Evolutionary conservation across 176 grass and related monocot species (phyloP), one percentile per base, ranked within the genome.

Genomic region (Oryza rufipogon): DNA sequence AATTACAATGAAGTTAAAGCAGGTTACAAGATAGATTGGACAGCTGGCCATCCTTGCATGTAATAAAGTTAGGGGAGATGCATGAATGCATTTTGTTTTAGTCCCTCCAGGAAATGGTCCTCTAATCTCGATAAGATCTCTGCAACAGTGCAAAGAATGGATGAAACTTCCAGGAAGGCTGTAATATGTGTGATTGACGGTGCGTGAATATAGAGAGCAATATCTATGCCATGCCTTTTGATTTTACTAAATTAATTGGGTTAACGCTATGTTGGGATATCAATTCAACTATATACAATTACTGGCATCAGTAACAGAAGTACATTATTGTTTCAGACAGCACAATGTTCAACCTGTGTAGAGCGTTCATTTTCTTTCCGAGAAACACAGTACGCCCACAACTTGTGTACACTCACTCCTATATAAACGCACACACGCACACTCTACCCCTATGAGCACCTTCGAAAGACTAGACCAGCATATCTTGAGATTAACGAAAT

Each of bases 21-120:
- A 63, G 49, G 72, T 41, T 56, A 39, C 72, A 76, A 76, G 19
- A 9, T 48, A 28, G 73, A 77, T 22, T 64, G 28, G 52, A 71
- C 86, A 77, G 20, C 74, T 83, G 52, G 64, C 38, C 36, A 83
- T 39, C 44, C 30, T 70, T 76, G 66, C 8, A 73, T 30, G 32
- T 19, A 78, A 64, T 20, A 73, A 78, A 64, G 17, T 32, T 72
- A 42, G 58, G 11, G 17, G 23, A 52, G 9, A 83, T 83, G 56
- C 80, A 83, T 88, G 74, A 11, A 83, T 30, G 66, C 39, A 77
- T 46, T 28, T 88, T 78, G 80, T 41, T 79, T 72, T 83, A 56
- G 9, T 88, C 11, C n/a, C 32, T 88, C 75, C 74, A 44, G 77
- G 68, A 74, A 54, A 66, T 30, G 4, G 23, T 13, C 65, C 56